These are phyloP conservation scores for Russula lepida DNA, from an alignment of 768 basidiomycete genomes.

Conservation along the genomic window DNA sequence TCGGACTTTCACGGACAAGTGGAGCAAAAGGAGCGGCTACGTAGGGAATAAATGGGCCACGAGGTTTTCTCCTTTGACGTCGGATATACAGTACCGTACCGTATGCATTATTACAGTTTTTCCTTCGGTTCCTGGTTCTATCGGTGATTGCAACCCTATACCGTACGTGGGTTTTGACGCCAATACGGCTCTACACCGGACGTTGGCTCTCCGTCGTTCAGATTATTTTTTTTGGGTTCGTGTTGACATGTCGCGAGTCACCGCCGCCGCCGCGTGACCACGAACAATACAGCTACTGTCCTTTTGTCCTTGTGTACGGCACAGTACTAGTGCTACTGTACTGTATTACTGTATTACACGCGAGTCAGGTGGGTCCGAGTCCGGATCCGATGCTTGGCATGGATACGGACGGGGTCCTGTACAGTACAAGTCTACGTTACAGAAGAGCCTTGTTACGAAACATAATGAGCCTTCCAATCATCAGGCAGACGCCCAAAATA, in stretches of 20 bases:
- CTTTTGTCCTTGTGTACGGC: too few relatives aligned
- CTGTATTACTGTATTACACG: too few relatives aligned
- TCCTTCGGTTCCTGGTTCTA: background rate
- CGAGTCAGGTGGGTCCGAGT: too few relatives aligned
- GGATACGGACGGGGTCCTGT: too few relatives aligned
- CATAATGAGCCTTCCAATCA: too few relatives aligned
- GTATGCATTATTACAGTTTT: background rate
- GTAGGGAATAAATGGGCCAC: background rate
- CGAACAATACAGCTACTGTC: background rate
- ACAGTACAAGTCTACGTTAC: too few relatives aligned
- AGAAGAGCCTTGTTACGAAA: too few relatives aligned
- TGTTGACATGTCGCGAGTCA: background rate
- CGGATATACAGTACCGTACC: background rate
- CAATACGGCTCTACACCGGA: background rate
- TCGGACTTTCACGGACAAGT: background rate
- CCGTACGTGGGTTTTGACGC: background rate
- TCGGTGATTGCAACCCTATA: background rate
- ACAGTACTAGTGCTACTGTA: too few relatives aligned
- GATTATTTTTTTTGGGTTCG: background rate
- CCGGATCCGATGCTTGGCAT: too few relatives aligned
- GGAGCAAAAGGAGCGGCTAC: background rate
- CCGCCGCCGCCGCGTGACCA: background rate
- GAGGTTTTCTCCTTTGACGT: background rate
- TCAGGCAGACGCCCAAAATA: too few relatives aligned
- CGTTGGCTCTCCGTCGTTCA: background rate